Percentiles rank a stretch among this genome's conserved stretches.
phyloP scores from a whole-genome alignment of 352 stramenopile species.

The Phytopythium montanum region DNA sequence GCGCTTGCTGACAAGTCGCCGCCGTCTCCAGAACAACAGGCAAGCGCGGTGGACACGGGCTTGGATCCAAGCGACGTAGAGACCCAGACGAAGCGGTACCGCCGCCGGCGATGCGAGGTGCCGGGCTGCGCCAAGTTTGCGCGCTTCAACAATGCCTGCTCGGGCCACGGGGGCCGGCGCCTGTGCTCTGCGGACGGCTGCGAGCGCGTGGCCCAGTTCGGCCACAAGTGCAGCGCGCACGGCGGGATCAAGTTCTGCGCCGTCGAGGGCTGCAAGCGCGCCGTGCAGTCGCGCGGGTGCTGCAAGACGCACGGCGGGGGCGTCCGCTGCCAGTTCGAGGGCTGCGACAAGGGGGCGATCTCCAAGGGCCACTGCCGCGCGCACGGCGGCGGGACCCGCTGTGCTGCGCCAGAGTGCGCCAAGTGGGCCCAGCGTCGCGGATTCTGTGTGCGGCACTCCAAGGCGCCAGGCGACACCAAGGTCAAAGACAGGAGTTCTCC shows the following conservation, averaged over 20 bases:
- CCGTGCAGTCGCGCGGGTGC: constrained; percentile 78
- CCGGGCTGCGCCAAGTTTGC: constrained; percentile 71
- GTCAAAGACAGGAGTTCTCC: constrained; percentile 9
- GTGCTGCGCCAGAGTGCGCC: constrained; percentile 52
- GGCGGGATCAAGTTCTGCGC: constrained; percentile 76
- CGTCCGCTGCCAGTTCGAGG: constrained; percentile 71
- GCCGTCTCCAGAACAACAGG: background rate
- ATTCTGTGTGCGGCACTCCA: constrained; percentile 76
- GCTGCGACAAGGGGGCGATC: constrained; percentile 83
- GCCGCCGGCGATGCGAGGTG: constrained; percentile 60
- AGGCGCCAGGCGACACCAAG: constrained; percentile 15
- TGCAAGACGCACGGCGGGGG: constrained; percentile 87
- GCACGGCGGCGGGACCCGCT: constrained; percentile 79
- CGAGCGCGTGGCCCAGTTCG: constrained; percentile 69
- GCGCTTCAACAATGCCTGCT: constrained; percentile 77
- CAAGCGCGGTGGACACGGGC: background rate
- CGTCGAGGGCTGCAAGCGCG: constrained; percentile 61
- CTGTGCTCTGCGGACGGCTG: constrained; percentile 67
- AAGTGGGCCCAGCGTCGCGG: constrained; percentile 78
- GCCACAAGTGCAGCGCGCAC: constrained; percentile 78
- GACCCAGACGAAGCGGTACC: constrained; percentile 44
- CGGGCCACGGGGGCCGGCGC: constrained; percentile 64
- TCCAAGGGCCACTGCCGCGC: constrained; percentile 82
- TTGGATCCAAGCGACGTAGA: constrained; percentile 3
- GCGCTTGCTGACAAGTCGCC: background rate